Base-by-base conservation (phyloP, 805 yeast genomes). In the Candida endomychidarum region DNA sequence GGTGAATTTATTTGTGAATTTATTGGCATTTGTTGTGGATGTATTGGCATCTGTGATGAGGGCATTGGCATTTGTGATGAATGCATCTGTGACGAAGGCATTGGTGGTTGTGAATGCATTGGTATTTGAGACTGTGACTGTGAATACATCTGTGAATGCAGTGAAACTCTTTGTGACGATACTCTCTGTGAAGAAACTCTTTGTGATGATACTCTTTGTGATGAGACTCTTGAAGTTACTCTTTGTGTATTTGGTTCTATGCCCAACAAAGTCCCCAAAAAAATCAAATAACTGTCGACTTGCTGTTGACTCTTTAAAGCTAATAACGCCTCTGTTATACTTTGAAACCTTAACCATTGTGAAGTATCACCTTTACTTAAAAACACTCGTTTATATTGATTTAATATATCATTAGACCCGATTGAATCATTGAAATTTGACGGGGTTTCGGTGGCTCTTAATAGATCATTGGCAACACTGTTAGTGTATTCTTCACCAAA, bases 321-420 rank as follows among this genome's bases (percentile, higher is more conserved):
- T 11, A 61, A 30, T 11, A 74, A 52, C 12, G 50, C 41, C 2
- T 67, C 61, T 14, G 70, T 43, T 1, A 61, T 46, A 8, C 46
- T 37, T 28, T 61, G 65, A 45, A 73, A 64, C 15, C 49, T 45
- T 1, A 44, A 27, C 75, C 75, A 70, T 16, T 55, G 66, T 38
- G 21, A 5, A 19, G 39, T 33, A 15, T 30, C 27, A n/a, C 37
- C 43, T 15, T 25, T 28, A 28, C 39, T 40, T 12, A 40, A 34
- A 34, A 40, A 40, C 26, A 40, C 26, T 32, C 39, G 38, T 31
- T 34, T 38, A 10, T 27, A 29, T 11, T 18, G 33, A 15, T 34
- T 26, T 8, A 34, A 4, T 4, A 32, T 15, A 8, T 34, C 38
- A 11, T 26, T n/a, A 10, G 34, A 19, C 4, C 31, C 15, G 12